phyloP scores from a whole-genome alignment of 345 rosid genomes.

The Sonneratia caseolaris region DNA sequence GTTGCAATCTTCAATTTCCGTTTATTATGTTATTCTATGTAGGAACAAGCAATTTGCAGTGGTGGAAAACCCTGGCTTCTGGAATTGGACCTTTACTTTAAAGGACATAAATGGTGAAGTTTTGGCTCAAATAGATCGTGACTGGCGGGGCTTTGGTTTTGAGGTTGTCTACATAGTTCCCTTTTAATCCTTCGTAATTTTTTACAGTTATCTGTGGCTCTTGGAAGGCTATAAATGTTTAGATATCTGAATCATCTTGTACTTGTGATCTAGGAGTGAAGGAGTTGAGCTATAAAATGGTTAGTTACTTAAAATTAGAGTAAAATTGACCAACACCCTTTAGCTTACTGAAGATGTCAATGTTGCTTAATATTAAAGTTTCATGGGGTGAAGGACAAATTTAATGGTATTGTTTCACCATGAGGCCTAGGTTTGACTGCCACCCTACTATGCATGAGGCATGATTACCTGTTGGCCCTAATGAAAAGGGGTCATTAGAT shows the following conservation, averaged over 20 bases:
- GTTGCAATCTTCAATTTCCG: neutral
- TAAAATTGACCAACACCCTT: neutral
- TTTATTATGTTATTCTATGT: slow-evolving; percentile 7
- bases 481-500: neutral
- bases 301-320: neutral
- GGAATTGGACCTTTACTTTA: slow-evolving; percentile 98
- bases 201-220: neutral
- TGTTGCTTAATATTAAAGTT: neutral
- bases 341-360: neutral
- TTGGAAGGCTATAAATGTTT: neutral
- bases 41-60: slow-evolving; percentile 86
- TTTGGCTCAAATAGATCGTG: slow-evolving; percentile 79
- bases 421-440: no score
- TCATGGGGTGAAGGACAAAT: neutral
- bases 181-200: neutral
- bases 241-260: neutral
- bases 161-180: slow-evolving; percentile 42
- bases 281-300: neutral
- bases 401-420: no score
- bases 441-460: no score
- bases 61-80: slow-evolving; percentile 89
- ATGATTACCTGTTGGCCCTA: neutral
- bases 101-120: slow-evolving; percentile 71
- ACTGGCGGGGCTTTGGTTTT: slow-evolving; percentile 97
- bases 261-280: neutral